Base-by-base conservation (phyloP, 2,329 filamentous ascomycete genomes). In the Hymenoscyphus salicellus region DNA sequence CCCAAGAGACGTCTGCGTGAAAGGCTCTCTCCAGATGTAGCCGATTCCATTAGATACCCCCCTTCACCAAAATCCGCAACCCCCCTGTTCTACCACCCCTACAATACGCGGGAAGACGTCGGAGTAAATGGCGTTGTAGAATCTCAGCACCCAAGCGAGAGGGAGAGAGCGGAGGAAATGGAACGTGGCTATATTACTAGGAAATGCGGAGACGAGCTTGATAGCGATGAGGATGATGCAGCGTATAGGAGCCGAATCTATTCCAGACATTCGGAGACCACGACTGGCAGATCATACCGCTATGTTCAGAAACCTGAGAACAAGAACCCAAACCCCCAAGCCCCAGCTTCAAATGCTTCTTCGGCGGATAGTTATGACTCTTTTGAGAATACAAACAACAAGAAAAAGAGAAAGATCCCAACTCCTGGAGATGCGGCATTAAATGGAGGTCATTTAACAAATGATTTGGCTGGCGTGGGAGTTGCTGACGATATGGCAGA, bases 371-470 rank as follows among this genome's bases (percentile, higher is more conserved):
- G 93, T 16, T 98, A 98, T 76, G 95, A 99, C 77, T 95, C 92
- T 6, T 96, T 97, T 73, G 95, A 99, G 78, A 98, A 98, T 73
- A 96, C 92, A 41, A 98, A 97, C 77, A 99, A 99, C 76, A 99
- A 99, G 79, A 99, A 98, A 82, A 98, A 99, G 78, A 86, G 95
- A 71, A 99, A 99, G 79, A 98, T 99, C 43, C 95, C 95, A 0
- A 93, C 93, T 0, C 92, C 92, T 10, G 90, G 91, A 20, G 90
- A 91, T 72, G 82, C 87, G 16, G 85, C 77, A 3, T 70, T 74
- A 36, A 76, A 75, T 61, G 73, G 74, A n/a, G 69, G 69, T 56
- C 73, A 75, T 65, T 77, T 90, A 60, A 86, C 86, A 17, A 82
- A 85, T 32, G 88, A 90, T 69, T 81, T 90, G 76, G 84, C 86